A percentile compares a stretch with the other conserved stretches of the same genome.
Evolutionary conservation across 805 yeast species (phyloP).

Genomic region (Metschnikowia santaceciliae): DNA sequence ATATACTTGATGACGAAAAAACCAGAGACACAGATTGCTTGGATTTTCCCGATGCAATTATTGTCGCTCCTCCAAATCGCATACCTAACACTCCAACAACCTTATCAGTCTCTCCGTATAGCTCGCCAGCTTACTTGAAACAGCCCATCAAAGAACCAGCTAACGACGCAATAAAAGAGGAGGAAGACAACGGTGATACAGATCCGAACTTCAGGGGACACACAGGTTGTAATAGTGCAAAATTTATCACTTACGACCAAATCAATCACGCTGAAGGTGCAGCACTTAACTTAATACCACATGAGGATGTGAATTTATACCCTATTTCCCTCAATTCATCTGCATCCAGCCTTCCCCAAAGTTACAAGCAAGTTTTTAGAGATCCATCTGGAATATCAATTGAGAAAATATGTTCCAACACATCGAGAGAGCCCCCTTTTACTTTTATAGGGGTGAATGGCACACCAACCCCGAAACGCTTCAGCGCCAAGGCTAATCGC

Average conservation of each 20-base stretch:
- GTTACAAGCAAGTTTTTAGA: not conserved
- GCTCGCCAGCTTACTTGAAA: slow-evolving; percentile 21
- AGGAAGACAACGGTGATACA: slow-evolving; percentile 21
- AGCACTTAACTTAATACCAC: not conserved
- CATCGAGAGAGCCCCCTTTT: slow-evolving; percentile 28
- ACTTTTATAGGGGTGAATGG: slow-evolving; percentile 6
- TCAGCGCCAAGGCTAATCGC: slow-evolving; percentile 43
- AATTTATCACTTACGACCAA: not conserved
- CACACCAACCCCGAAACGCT: slow-evolving; percentile 26
- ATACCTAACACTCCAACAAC: not conserved
- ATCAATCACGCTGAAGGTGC: not conserved
- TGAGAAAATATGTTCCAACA: slow-evolving; percentile 32
- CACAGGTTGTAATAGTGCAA: not conserved
- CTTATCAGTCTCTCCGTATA: slow-evolving; percentile 11
- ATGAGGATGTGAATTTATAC: not conserved
- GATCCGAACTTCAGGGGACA: not conserved
- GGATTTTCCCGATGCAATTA: not conserved
- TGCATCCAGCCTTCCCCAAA: slow-evolving; percentile 26
- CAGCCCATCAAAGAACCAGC: slow-evolving; percentile 30
- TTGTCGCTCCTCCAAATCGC: slow-evolving; percentile 1
- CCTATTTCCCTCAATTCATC: slow-evolving; percentile 33
- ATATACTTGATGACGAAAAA: slow-evolving; percentile 13
- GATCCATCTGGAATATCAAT: slow-evolving; percentile 14
- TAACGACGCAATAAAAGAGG: slow-evolving; percentile 17
- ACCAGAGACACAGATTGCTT: slow-evolving; percentile 3